Evolutionary conservation across 768 basidiomycete species (phyloP), one percentile per base, ranked within the genome.

Genomic region (Ramaria rubella): DNA sequence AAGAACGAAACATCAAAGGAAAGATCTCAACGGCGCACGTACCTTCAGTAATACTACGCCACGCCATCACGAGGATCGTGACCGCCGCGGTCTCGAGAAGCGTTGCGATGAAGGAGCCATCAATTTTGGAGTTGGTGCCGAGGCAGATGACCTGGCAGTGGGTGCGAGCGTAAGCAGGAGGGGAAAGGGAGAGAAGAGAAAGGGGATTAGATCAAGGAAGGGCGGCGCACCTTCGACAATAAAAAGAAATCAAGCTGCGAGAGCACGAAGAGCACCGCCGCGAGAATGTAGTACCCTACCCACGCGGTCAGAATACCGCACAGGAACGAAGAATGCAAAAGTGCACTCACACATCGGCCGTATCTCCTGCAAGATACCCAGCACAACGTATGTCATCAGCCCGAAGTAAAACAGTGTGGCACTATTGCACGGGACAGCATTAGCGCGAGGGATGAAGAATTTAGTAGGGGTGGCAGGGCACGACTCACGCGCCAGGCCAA

Each of bases 31-130:
- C 17, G 6, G 19, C 5, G 34, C 5, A 51, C 49, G 6, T 19
- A 85, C 90, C 89, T 82, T 94, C 92, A 17, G 92, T 94, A 57
- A 94, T 90, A 67, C 85, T 85, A 69, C 76, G 76, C 94, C 94
- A 95, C n/a, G 81, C 91, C 15, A 84, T 66, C 67, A 81, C 93
- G 19, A 95, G 60, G 3, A 81, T 71, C 11, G 73, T 78, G 1
- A 95, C 81, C 0, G 87, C 72, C 1, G 79, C 83, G 0, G 90
- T 90, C 66, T 95, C 90, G 45, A 95, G 73, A 4, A 94, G 52
- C 0, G 94, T 94, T 1, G 90, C 86, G 24, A 96, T 68, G 68
- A 96, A 95, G 2, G 86, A 83, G 4, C 90, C 90, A 70, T 97
- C 95, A 19, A 96, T 73, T 68, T 83, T 87, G 29, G 70, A 68